Evolutionary conservation across 768 basidiomycete species (phyloP).

Genomic region (Mycena rosella): DNA sequence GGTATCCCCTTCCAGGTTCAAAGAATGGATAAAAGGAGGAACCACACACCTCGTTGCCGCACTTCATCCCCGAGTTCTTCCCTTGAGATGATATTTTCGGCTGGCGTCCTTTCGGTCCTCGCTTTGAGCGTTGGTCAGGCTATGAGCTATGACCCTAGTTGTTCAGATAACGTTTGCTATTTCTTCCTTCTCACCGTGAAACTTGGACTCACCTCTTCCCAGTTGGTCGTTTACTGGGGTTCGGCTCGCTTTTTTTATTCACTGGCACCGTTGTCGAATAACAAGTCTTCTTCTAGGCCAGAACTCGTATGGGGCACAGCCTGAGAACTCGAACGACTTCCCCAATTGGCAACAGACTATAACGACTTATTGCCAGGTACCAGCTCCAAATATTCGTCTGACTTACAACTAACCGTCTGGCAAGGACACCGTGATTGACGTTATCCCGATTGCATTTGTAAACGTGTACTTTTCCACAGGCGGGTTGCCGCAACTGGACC

Average conservation of each 20-base stretch:
- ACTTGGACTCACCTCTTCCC: slow-evolving; percentile 17
- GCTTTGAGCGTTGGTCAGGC: slow-evolving; percentile 20
- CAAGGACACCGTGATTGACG: slow-evolving; percentile 38
- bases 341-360: slow-evolving; percentile 66
- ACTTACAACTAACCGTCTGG: too few species aligned
- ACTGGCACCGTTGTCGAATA: slow-evolving; percentile 2
- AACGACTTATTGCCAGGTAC: slow-evolving; percentile 58
- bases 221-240: slow-evolving; percentile 35
- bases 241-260: neutral
- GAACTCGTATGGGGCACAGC: too few species aligned
- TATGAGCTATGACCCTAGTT: slow-evolving; percentile 27
- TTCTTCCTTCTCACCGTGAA: neutral
- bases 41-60: neutral
- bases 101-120: neutral
- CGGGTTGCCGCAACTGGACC: slow-evolving; percentile 29
- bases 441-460: slow-evolving; percentile 25
- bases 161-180: slow-evolving; percentile 30
- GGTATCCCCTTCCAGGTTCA: slow-evolving; percentile 18
- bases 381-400: too few species aligned
- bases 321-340: too few species aligned
- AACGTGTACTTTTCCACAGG: slow-evolving; percentile 20
- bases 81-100: slow-evolving; percentile 24
- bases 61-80: slow-evolving; percentile 13
- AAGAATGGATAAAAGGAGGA: slow-evolving; percentile 24
- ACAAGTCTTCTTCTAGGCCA: slow-evolving; percentile 52